Evolutionary conservation across 495 filamentous ascomycete species (phyloP), one percentile per base, ranked within the genome.

Genomic region (Tuber umbilicatum): DNA sequence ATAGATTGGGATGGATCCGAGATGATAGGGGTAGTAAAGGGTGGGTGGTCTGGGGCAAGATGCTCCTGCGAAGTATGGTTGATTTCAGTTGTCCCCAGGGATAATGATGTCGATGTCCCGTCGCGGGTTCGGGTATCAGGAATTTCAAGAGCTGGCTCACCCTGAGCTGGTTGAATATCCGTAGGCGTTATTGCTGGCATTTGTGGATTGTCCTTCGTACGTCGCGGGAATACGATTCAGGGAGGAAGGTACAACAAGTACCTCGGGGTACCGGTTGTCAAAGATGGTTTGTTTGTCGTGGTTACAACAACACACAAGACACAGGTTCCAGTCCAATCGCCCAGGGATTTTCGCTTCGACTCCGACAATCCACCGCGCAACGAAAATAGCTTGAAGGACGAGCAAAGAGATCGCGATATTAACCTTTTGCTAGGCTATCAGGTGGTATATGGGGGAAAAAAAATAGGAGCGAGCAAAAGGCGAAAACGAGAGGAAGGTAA

Each of bases 161-260:
- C 55, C 55, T 64, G 55, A 64, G 55, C 55, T 64, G 55, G 55
- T 64, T 64, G 55, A 64, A 35, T n/a, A n/a, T n/a, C n/a, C n/a
- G n/a, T 31, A 35, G 55, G 27, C 27, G 55, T 64, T 64, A 17
- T 35, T 64, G 55, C 12, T 64, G 55, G 35, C 55, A 64, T 64
- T 64, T 64, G 55, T 64, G 55, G 55, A 17, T 64, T 64, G 55
- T 64, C 3, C 27, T 27, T 64, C 0, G 55, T 35, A 35, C 35
- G 55, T 31, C 27, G 55, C 55, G 55, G 35, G 55, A 35, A 35
- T 64, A 64, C 12, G 27, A 64, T 64, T 64, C 27, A 64, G 55
- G 55, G 55, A 64, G 55, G 50, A 64, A 64, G 55, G 55, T 64
- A 64, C 55, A 31, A 14, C 27, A 64, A 35, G 55, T 64, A 35